A percentile compares a stretch with the other conserved stretches of the same genome.
Conservation (phyloP, 805 yeast species). For the Ogataea polymorpha region DNA sequence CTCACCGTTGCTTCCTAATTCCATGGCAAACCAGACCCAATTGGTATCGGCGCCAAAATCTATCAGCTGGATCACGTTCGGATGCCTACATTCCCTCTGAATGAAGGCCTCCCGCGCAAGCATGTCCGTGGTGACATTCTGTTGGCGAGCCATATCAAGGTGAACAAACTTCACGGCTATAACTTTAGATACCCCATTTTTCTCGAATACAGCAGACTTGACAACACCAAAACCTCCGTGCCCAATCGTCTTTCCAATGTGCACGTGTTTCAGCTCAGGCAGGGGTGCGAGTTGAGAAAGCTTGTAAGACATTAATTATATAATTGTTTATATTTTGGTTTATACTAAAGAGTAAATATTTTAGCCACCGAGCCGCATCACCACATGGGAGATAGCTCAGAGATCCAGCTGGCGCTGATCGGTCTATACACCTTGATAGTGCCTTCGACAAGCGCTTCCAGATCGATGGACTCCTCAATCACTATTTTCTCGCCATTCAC, state of each 20-base stretch:
- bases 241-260: slow-evolving; percentile 53
- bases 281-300: slow-evolving; percentile 46
- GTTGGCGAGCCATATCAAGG: slow-evolving; percentile 31
- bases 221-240: slow-evolving; percentile 70
- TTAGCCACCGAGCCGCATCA: slow-evolving; percentile 11
- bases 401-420: slow-evolving; percentile 44
- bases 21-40: slow-evolving; percentile 67
- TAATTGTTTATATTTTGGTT: slow-evolving; percentile 7
- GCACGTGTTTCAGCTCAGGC: slow-evolving; percentile 47
- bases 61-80: slow-evolving; percentile 53
- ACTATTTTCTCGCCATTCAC: slow-evolving; percentile 43
- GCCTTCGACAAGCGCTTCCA: slow-evolving; percentile 41
- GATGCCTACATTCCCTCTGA: slow-evolving; percentile 61
- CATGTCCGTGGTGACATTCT: slow-evolving; percentile 30
- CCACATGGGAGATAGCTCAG: slow-evolving; percentile 27
- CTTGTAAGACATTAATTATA: slow-evolving; percentile 28
- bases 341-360: not conserved
- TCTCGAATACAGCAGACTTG: slow-evolving; percentile 42
- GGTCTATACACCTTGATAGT: slow-evolving; percentile 46
- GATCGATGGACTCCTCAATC: slow-evolving; percentile 35
- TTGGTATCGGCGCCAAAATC: slow-evolving; percentile 52
- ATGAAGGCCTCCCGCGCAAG: slow-evolving; percentile 53
- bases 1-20: slow-evolving; percentile 72
- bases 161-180: slow-evolving; percentile 62
- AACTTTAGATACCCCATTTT: slow-evolving; percentile 34